Conservation (phyloP, 2,329 filamentous ascomycete species). For the Arthrobotrys entomopaga region DNA sequence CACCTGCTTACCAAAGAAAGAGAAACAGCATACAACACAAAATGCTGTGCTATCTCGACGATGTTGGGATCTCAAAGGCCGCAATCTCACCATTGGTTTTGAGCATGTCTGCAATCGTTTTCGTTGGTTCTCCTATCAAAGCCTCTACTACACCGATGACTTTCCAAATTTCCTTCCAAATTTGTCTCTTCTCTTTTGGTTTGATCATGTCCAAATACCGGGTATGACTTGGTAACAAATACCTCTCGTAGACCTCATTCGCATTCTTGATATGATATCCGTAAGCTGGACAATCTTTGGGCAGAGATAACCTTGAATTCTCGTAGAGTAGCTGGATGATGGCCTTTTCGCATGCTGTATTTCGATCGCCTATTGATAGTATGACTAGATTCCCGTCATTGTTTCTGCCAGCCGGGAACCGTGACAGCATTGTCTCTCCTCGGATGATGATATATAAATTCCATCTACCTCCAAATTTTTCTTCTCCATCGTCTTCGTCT, state of each 20-base stretch:
- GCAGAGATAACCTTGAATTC: conserved; percentile 12
- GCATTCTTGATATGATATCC: conserved; percentile 21
- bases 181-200: not conserved
- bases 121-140: conserved; percentile 23
- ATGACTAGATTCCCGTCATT: conserved; percentile 31
- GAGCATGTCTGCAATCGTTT: conserved; percentile 27
- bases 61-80: conserved; percentile 6
- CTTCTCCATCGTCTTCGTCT: not conserved
- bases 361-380: conserved; percentile 25
- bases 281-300: conserved; percentile 13
- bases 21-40: conserved; percentile 51
- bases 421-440: conserved; percentile 32
- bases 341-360: conserved; percentile 22
- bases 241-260: conserved; percentile 15
- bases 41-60: not conserved
- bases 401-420: conserved; percentile 11
- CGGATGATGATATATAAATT: conserved; percentile 32
- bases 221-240: conserved; percentile 15
- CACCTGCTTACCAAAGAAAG: conserved; percentile 3
- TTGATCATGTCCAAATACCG: conserved; percentile 17
- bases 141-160: conserved; percentile 27
- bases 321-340: conserved; percentile 32
- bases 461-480: conserved; percentile 8
- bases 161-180: conserved; percentile 33
- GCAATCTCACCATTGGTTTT: conserved; percentile 28